Evolutionary conservation across 306 rosid species (phyloP), one percentile per base, ranked within the genome.

Genomic region (Dryas octopetala): DNA sequence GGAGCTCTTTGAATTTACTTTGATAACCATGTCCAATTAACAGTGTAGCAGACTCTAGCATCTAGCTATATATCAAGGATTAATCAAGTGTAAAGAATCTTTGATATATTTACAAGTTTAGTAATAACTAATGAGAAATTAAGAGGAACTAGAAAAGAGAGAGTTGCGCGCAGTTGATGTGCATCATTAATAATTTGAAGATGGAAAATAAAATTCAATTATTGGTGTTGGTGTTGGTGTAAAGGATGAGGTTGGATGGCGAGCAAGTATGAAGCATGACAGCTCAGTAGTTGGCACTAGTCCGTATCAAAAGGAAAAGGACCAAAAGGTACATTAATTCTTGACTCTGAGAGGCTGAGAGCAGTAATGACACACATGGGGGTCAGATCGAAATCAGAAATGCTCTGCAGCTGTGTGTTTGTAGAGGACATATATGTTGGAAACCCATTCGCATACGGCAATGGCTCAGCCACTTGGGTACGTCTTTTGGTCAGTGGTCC

Each of bases 321-420:
- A 32, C 2, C 23, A 16, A 70, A 53, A 41, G 51, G 13, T 41
- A 41, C 64, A 54, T 70, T 54, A 41, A 54, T 15, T 32, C 2
- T 32, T 32, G 38, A 32, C 38, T 32, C 2, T 32, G 38, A 32
- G 38, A 1, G 38, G 38, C 52, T 43, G 64, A 53, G 17, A 53
- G 52, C 19, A 70, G 75, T 70, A 70, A 70, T 9, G 54, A 17
- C 64, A 70, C 75, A 70, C 64, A 70, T 54, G 52, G 64, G 17
- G 13, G 40, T 54, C 52, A 53, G 41, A 23, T 23, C 68, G 2
- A 32, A 32, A 32, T 32, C 38, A 61, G 26, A 59, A n/a, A 5
- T 61, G 16, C 19, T 45, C 38, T 32, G 38, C 43, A 70, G 41
- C 75, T 70, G 54, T 41, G 23, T 66, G 38, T 17, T 41, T 13